Evolutionary conservation across 257 asterid species (phyloP).

Genomic region (Echites panduratus): DNA sequence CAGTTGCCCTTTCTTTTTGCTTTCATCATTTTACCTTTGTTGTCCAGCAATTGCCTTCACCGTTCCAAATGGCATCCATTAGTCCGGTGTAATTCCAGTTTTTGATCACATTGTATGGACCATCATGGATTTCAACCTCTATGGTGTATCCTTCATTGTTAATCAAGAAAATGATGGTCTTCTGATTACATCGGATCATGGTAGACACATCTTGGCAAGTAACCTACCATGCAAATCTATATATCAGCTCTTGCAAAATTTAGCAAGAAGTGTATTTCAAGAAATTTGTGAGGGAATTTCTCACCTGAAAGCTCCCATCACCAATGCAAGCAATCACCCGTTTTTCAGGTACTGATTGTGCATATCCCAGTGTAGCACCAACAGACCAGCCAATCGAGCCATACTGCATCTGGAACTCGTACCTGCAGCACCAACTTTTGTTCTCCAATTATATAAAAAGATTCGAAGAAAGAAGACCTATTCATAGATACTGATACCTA

Average conservation of each 20-base stretch:
- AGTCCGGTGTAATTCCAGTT: constrained; percentile 65
- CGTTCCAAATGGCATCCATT: constrained; percentile 59
- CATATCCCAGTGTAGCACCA: constrained; percentile 69
- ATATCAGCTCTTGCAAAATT: neutral
- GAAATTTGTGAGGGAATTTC: neutral
- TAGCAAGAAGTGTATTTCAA: neutral
- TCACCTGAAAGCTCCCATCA: constrained; percentile 77
- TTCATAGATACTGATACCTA: constrained; percentile 21
- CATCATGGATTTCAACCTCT: constrained; percentile 73
- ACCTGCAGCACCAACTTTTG: constrained; percentile 62
- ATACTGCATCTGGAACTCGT: constrained; percentile 71
- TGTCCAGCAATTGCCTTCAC: constrained; percentile 70
- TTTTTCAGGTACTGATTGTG: constrained; percentile 49
- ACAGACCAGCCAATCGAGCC: constrained; percentile 51
- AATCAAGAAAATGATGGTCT: constrained; percentile 55
- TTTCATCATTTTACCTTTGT: constrained; percentile 33
- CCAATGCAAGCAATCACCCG: constrained; percentile 61
- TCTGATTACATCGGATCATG: constrained; percentile 53
- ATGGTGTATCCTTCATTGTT: constrained; percentile 73
- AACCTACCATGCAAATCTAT: constrained; percentile 26
- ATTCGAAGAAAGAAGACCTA: neutral
- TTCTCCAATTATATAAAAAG: constrained; percentile 23
- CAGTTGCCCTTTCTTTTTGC: neutral
- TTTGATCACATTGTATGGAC: constrained; percentile 70
- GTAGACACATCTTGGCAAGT: constrained; percentile 69